Percentiles rank a stretch among this genome's conserved stretches.
Conservation (phyloP, 106 monocot species). For the Dendrobium chrysotoxum region DNA sequence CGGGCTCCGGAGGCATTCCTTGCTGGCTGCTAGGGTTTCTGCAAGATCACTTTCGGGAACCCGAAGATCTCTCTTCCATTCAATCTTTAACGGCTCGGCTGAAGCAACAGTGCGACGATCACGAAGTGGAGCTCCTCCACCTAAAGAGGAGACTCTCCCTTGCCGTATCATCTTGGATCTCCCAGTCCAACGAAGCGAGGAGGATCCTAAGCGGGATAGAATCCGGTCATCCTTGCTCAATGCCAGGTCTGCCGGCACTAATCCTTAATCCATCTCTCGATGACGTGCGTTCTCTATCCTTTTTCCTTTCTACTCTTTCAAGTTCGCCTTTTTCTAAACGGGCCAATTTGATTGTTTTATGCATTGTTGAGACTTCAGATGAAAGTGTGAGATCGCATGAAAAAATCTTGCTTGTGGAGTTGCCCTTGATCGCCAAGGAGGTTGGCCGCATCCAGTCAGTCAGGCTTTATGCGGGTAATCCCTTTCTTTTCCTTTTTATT, state of each 20-base stretch:
- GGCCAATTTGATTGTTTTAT: background rate
- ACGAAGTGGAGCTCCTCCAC: background rate
- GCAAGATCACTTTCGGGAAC: slow-evolving; percentile 1
- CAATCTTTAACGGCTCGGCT: background rate
- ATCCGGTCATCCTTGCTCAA: background rate
- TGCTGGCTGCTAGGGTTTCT: slow-evolving; percentile 4
- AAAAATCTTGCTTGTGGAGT: background rate
- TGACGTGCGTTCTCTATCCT: slow-evolving; percentile 2
- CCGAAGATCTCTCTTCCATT: slow-evolving; percentile 3
- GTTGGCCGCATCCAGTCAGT: slow-evolving; percentile 6
- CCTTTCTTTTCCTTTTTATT: background rate
- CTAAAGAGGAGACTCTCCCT: background rate
- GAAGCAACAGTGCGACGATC: background rate
- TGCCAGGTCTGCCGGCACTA: background rate
- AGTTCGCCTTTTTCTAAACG: background rate
- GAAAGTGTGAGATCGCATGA: background rate
- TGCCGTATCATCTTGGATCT: background rate
- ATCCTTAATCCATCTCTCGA: background rate
- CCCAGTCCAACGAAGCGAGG: background rate
- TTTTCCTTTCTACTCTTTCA: background rate
- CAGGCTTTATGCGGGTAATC: slow-evolving; percentile 4
- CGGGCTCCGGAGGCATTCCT: background rate
- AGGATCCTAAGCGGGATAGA: background rate
- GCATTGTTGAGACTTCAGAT: slow-evolving; percentile 1
- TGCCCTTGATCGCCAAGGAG: slow-evolving; percentile 7